Evolutionary conservation across 106 monocot species (phyloP).

Genomic region (Dendrobium nobile): DNA sequence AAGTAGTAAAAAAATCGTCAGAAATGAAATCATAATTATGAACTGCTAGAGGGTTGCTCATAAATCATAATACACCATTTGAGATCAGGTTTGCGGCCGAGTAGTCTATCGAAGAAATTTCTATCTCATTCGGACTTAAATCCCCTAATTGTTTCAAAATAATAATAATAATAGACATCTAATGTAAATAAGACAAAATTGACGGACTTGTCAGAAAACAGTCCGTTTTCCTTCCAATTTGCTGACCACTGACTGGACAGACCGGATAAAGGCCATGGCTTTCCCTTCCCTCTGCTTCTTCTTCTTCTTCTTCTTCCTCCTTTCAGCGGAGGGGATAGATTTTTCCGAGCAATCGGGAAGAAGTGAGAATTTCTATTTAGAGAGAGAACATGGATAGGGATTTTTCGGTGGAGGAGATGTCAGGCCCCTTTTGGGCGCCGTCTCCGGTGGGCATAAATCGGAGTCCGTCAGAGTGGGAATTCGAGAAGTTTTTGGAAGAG

Average conservation of each 20-base stretch:
- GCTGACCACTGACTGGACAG: neutral
- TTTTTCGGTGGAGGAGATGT: slow-evolving; percentile 59
- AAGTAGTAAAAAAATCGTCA: too few relatives aligned
- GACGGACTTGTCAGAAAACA: neutral
- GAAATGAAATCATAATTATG: too few relatives aligned
- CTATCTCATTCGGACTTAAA: too few relatives aligned
- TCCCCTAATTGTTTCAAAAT: too few relatives aligned
- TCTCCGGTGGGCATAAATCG: slow-evolving; percentile 21
- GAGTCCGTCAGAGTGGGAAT: slow-evolving; percentile 53
- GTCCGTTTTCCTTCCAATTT: neutral
- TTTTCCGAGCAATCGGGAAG: neutral
- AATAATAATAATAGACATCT: too few relatives aligned
- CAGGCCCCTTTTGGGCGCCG: slow-evolving; percentile 33
- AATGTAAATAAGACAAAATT: too few relatives aligned
- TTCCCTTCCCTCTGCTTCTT: neutral
- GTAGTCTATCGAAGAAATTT: too few relatives aligned
- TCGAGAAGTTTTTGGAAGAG: slow-evolving; percentile 61
- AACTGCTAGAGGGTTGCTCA: too few relatives aligned
- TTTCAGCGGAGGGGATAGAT: neutral
- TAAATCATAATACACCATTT: too few relatives aligned
- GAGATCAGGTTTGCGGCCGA: too few relatives aligned
- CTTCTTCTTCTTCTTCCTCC: neutral
- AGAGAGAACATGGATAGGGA: slow-evolving; percentile 35
- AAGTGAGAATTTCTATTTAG: neutral
- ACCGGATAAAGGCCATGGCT: neutral